Evolutionary conservation across 768 basidiomycete species (phyloP), one percentile per base, ranked within the genome.

Genomic region (Tubosaeta brunneosetosa): DNA sequence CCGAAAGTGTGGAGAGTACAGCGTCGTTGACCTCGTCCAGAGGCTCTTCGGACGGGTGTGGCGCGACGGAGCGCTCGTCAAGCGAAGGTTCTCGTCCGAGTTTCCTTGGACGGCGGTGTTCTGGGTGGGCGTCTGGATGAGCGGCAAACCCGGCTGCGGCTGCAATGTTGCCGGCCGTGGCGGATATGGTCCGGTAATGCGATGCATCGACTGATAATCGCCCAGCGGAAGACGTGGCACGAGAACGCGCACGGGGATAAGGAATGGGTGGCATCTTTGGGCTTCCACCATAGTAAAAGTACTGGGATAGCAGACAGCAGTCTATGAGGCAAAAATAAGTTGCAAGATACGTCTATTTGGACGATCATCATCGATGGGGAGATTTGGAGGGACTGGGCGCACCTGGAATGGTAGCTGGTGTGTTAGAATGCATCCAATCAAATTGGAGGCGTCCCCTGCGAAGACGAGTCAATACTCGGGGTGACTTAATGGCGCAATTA

Each of bases 371-470:
- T 58, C 60, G 22, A 47, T 17, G 50, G 46, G 25, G 47, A 36
- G 17, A 19, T 14, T 33, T 44, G 52, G 34, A 43, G 33, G 42
- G 9, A 27, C 12, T 0, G 16, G 7, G 63, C 80, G 61, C 68
- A 91, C 93, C 73, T 98, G 95, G 69, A 99, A 98, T 19, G 93
- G 92, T 14, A 97, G 78, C 65, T 98, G 97, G 61, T 87, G 80
- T 3, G 97, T 98, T 50, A 99, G 75, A 53, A 97, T 72, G 66
- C 92, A 94, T 10, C 92, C 94, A 53, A 98, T 68, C 29, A 98
- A 78, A 69, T 98, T 98, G 17, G 94, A 93, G 22, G 88, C 74
- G 71, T 99, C 97, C 45, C 95, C 95, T 89, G 66, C 26, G 26
- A 61, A 16, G 25, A 25, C 43, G 29, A 22, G 45, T 58, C 51